Evolutionary conservation across 257 asterid species (phyloP), one percentile per base, ranked within the genome.

Genomic region (Knoxia roxburghii): DNA sequence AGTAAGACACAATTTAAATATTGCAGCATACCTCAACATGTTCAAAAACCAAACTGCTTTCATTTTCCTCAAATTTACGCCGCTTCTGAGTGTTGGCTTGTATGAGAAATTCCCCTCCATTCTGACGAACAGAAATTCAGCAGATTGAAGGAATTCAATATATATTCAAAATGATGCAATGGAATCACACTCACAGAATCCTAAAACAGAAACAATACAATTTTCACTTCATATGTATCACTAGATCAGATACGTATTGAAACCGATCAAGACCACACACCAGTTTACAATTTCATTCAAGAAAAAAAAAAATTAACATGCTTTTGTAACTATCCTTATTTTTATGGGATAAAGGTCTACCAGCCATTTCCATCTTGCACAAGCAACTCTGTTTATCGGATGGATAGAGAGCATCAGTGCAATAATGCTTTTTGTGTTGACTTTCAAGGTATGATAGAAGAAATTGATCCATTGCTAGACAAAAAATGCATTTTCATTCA

Each of bases 31-130:
- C 97, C 96, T 93, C 95, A 81, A 75, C 84, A 72, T 68, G 78
- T 70, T 85, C 83, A 43, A 67, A 78, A 55, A 79, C 80, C 64
- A 73, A 35, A 46, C 78, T 50, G 64, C 74, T 64, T 32, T 65
- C 37, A 35, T 78, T 85, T 43, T 90, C 91, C 48, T 83, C 91
- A 61, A 86, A 84, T 79, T 86, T 94, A 23, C 71, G 91, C 48
- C 97, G 87, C 80, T 94, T 94, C 72, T 84, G 96, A 81, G 90
- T 94, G 77, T 90, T 90, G 45, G 97, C 96, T 78, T 67, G 84
- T 74, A 94, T 87, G 71, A 88, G 96, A 79, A 80, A 94, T 48
- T 87, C 93, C 68, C 81, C 87, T 77, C 88, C 96, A 74, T 71
- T 85, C 99, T 94, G 84, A 67, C 78, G 79, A 61, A 58, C 46